Base-by-base conservation (phyloP, 306 rosid genomes). In the Vachellia collinsii region DNA sequence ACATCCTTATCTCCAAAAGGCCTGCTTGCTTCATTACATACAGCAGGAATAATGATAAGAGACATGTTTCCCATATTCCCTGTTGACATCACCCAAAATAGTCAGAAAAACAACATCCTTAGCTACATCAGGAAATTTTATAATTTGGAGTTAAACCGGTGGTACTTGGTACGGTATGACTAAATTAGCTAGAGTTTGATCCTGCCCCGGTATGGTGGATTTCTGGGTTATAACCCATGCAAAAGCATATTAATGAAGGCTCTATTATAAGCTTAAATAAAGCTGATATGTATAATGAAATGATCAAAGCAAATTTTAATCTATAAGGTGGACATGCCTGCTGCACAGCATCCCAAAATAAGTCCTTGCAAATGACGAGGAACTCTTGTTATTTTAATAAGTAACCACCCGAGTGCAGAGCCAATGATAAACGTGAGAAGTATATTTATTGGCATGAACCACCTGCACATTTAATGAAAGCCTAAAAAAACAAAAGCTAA, bases 61-160 rank as follows among this genome's bases (percentile, higher is more conserved):
- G 59, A 75, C 79, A 84, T 1, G 13, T 77, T 84, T 11, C 82
- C 87, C 17, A 71, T 72, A 72, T 84, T 84, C 65, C 84, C 87
- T 84, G 76, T 69, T 39, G 7, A 25, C n/a, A 75, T n/a, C 43
- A 83, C 41, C 39, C n/a, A 29, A 19, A 29, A 44, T 7, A 37
- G 25, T 73, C 16, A 78, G 19, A 78, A n/a, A 63, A 46, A 70
- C 11, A 50, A 50, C 36, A 39, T 11, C 4, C 20, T 67, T 2
- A n/a, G n/a, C n/a, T n/a, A n/a, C n/a, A 0, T 51, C 22, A 13
- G 2, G n/a, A 51, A 17, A 51, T 51, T 51, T 51, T 51, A 13
- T n/a, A n/a, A n/a, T n/a, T 51, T 51, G n/a, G 22, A 51, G 22
- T 16, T 50, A 6, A 51, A 25, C 67, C 3, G 14, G 36, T 58